Evolutionary conservation across 805 yeast species (phyloP).

Genomic region (Candida arabinofermentans): DNA sequence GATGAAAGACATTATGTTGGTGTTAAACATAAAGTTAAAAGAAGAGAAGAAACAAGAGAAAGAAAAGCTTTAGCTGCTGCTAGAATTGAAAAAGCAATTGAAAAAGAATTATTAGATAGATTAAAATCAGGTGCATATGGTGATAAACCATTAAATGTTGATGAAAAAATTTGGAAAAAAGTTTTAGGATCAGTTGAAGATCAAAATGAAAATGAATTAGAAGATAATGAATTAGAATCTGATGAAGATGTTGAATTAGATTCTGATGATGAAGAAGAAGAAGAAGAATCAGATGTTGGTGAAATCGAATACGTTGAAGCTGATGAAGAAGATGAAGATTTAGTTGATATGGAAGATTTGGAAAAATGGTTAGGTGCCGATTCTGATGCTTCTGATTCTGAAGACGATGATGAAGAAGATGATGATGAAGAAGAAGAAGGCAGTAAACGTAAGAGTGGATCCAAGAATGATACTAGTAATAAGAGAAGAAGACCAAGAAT

Average conservation of each 20-base stretch:
- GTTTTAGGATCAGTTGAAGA: slow-evolving; percentile 73
- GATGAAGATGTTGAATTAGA: slow-evolving; percentile 38
- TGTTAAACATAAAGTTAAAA: slow-evolving; percentile 86
- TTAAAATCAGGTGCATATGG: slow-evolving; percentile 98
- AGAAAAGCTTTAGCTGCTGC: slow-evolving; percentile 97
- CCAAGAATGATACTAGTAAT: slow-evolving; percentile 33
- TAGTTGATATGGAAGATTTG: slow-evolving; percentile 90
- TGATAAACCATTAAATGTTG: slow-evolving; percentile 95
- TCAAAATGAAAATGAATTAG: slow-evolving; percentile 46
- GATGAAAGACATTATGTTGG: slow-evolving; percentile 96
- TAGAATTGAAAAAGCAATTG: slow-evolving; percentile 92
- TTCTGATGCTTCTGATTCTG: slow-evolving; percentile 36
- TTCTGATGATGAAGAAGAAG: slow-evolving; percentile 57
- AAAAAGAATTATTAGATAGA: slow-evolving; percentile 90
- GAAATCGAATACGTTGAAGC: slow-evolving; percentile 88
- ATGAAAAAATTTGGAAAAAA: slow-evolving; percentile 92
- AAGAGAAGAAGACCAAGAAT: slow-evolving; percentile 51
- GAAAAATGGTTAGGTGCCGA: slow-evolving; percentile 68
- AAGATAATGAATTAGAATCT: slow-evolving; percentile 50
- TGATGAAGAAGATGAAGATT: slow-evolving; percentile 83
- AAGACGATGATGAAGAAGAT: slow-evolving; percentile 30
- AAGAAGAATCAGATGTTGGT: slow-evolving; percentile 38
- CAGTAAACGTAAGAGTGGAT: slow-evolving; percentile 12
- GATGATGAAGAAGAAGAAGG: slow-evolving; percentile 31
- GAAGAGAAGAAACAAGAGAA: slow-evolving; percentile 92